phyloP scores from a whole-genome alignment of 768 basidiomycete genomes.

The Pisolithus microcarpus region DNA sequence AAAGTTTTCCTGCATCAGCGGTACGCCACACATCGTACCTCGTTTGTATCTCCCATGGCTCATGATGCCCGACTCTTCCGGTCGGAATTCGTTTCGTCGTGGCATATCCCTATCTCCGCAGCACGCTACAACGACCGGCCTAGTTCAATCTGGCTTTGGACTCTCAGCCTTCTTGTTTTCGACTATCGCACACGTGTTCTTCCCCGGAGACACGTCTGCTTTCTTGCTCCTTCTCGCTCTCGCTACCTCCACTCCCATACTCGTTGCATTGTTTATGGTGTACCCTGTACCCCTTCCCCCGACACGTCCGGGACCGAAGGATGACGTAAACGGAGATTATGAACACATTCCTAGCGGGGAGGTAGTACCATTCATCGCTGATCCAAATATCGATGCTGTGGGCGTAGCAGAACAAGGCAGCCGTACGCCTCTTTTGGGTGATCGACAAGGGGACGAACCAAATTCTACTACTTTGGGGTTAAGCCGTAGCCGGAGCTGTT shows the following conservation, averaged over 20 bases:
- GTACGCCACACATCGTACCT: slow-evolving; percentile 35
- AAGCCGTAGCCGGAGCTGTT: background rate
- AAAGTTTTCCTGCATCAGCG: slow-evolving; percentile 65
- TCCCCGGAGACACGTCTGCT: slow-evolving; percentile 69
- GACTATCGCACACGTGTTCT: slow-evolving; percentile 60
- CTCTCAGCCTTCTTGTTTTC: slow-evolving; percentile 90
- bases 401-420: background rate
- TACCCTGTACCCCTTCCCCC: background rate
- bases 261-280: slow-evolving; percentile 69
- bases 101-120: slow-evolving; percentile 18
- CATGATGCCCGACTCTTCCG: background rate
- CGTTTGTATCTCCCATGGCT: background rate
- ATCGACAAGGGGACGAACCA: background rate
- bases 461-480: background rate
- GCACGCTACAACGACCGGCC: slow-evolving; percentile 69
- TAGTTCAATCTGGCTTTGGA: slow-evolving; percentile 86
- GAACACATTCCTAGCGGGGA: background rate
- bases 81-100: background rate
- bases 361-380: background rate
- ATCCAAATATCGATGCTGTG: background rate
- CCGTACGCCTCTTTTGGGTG: background rate
- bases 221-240: slow-evolving; percentile 70
- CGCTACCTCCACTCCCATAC: slow-evolving; percentile 74
- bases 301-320: background rate
- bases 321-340: background rate